A percentile compares a stretch with the other conserved stretches of the same genome.
phyloP scores from a whole-genome alignment of 768 basidiomycete genomes.

The Ephemerocybe angulata region DNA sequence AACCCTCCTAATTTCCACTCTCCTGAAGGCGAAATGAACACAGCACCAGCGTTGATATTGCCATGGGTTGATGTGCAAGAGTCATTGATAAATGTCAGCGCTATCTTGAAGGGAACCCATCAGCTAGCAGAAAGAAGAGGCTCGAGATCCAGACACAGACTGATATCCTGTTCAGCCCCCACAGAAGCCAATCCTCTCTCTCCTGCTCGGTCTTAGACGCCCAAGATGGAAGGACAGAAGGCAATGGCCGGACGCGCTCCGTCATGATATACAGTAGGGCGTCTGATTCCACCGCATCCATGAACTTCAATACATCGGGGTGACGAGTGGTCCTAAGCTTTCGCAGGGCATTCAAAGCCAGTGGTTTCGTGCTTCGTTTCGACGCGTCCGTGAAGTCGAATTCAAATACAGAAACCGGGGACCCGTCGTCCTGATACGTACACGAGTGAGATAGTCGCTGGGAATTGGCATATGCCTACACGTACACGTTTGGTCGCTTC shows the following conservation, averaged over 20 bases:
- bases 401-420: constrained; percentile 84
- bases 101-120: constrained; percentile 51
- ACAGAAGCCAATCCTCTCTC: constrained; percentile 85
- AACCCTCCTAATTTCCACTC: constrained; percentile 98
- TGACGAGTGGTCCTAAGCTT: constrained; percentile 90
- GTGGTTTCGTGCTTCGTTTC: constrained; percentile 57
- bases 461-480: neutral
- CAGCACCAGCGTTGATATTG: constrained; percentile 64
- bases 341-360: constrained; percentile 86
- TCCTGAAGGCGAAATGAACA: constrained; percentile 89
- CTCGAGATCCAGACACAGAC: constrained; percentile 46
- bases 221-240: constrained; percentile 58
- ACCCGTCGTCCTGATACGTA: constrained; percentile 74
- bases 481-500: constrained; percentile 84
- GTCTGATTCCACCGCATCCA: constrained; percentile 92
- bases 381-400: constrained; percentile 71
- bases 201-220: constrained; percentile 57
- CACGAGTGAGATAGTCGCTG: constrained; percentile 13
- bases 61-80: constrained; percentile 81
- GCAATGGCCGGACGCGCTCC: constrained; percentile 82
- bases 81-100: constrained; percentile 86
- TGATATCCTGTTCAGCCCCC: constrained; percentile 89
- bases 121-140: constrained; percentile 3
- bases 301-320: constrained; percentile 93
- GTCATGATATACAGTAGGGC: constrained; percentile 88